phyloP scores from a whole-genome alignment of 768 basidiomycete genomes.

The Suillus clintonianus region DNA sequence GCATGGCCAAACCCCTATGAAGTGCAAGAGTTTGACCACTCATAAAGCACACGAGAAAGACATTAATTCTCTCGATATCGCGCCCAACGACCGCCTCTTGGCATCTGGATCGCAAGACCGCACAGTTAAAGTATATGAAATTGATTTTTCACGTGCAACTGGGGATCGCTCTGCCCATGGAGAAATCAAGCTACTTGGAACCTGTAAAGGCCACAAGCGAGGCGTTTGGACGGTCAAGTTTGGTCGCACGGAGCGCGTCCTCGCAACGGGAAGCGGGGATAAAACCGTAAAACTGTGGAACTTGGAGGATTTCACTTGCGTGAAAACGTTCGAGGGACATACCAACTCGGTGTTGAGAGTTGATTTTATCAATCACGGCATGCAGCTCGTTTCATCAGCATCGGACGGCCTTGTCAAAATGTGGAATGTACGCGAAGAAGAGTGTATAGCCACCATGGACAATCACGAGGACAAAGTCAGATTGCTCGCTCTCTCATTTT shows the following conservation, averaged over 20 bases:
- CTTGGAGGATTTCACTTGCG: conserved; percentile 88
- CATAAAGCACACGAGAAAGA: conserved; percentile 97
- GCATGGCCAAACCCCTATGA: conserved; percentile 28
- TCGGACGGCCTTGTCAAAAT: conserved; percentile 96
- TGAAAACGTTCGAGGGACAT: conserved; percentile 98
- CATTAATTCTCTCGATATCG: conserved; percentile 93
- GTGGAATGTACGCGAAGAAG: conserved; percentile 90
- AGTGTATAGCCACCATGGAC: conserved; percentile 86
- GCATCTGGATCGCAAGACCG: conserved; percentile 97
- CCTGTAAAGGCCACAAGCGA: conserved; percentile 94
- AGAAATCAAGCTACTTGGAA: conserved; percentile 75
- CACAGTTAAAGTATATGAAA: conserved; percentile 86
- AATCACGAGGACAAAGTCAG: conserved; percentile 96
- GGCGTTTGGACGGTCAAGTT: conserved; percentile 97
- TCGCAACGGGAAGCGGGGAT: conserved; percentile 95
- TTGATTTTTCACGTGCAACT: conserved; percentile 53
- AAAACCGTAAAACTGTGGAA: conserved; percentile 94
- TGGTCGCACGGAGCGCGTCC: conserved; percentile 73
- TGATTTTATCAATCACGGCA: conserved; percentile 81
- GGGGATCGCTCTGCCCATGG: conserved; percentile 55
- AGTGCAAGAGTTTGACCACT: conserved; percentile 79
- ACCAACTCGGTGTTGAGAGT: conserved; percentile 95
- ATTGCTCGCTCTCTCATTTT: conserved; percentile 1
- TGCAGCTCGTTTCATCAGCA: conserved; percentile 86
- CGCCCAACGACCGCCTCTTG: conserved; percentile 85